Conservation (phyloP, 2,329 filamentous ascomycete species). For the Calonectria pteridis region DNA sequence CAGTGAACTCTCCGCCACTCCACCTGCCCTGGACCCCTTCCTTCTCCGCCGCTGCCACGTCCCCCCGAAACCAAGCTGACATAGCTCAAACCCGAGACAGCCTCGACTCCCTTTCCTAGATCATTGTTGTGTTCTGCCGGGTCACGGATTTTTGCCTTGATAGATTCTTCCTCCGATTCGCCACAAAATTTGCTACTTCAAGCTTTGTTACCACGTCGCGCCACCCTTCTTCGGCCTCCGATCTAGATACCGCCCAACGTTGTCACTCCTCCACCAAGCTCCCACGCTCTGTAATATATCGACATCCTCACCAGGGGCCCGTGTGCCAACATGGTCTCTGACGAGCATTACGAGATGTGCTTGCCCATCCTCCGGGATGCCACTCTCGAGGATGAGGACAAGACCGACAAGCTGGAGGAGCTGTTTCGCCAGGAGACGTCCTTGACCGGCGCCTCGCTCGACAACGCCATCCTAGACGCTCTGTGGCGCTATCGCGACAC, state of each 20-base stretch:
- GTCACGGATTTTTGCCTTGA: constrained; percentile 16
- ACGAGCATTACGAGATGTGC: constrained; percentile 92
- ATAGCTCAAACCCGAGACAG: constrained; percentile 29
- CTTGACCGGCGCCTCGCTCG: constrained; percentile 81
- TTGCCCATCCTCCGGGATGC: constrained; percentile 88
- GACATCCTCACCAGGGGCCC: constrained; percentile 23
- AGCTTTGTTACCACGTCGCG: constrained; percentile 28
- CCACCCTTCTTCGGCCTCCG: constrained; percentile 27
- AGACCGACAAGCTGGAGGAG: constrained; percentile 91
- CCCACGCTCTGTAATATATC: constrained; percentile 21
- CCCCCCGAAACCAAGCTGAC: constrained; percentile 34
- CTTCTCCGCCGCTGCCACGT: constrained; percentile 31
- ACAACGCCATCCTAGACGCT: constrained; percentile 91
- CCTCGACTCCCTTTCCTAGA: constrained; percentile 30
- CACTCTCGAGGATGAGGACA: constrained; percentile 91
- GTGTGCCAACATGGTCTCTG: constrained; percentile 81
- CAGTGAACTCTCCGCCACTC: constrained; percentile 36
- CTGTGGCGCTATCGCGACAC: constrained; percentile 86
- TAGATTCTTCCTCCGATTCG: constrained; percentile 25
- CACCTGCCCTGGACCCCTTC: constrained; percentile 34
- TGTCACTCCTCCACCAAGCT: neutral
- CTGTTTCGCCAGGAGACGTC: constrained; percentile 83
- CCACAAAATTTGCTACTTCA: constrained; percentile 27
- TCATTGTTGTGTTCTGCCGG: constrained; percentile 30
- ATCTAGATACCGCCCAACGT: constrained; percentile 26